Evolutionary conservation across 352 stramenopile species (phyloP).

Genomic region (Globisporangium cystogenes): DNA sequence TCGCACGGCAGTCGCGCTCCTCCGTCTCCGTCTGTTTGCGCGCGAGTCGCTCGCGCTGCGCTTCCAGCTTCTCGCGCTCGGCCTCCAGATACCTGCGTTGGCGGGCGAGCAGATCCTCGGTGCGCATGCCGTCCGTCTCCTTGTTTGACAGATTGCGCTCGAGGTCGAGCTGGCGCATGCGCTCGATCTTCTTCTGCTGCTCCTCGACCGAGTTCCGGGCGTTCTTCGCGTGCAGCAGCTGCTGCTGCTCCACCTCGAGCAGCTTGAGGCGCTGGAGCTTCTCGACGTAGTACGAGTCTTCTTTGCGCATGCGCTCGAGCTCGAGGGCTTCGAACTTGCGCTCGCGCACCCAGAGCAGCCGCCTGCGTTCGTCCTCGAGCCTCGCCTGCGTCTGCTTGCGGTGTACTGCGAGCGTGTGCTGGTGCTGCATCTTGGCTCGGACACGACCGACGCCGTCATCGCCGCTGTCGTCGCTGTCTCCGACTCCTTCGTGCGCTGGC

Average conservation of each 20-base stretch:
- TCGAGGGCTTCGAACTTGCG: conserved; percentile 26
- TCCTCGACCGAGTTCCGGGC: conserved; percentile 27
- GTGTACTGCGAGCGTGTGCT: conserved; percentile 3
- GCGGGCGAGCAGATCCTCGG: conserved; percentile 42
- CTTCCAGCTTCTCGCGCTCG: conserved; percentile 23
- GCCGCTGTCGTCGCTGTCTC: background rate
- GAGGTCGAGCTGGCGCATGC: conserved; percentile 32
- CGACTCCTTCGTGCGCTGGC: background rate
- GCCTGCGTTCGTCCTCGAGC: conserved; percentile 18
- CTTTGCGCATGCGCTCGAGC: conserved; percentile 32
- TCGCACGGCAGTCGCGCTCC: conserved; percentile 25
- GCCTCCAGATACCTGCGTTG: conserved; percentile 32
- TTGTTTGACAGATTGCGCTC: conserved; percentile 26
- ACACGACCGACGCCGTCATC: background rate
- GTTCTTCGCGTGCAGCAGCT: conserved; percentile 14
- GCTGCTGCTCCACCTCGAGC: conserved; percentile 18
- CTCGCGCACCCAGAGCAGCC: conserved; percentile 21
- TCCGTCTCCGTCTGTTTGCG: conserved; percentile 41
- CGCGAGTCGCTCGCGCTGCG: conserved; percentile 29
- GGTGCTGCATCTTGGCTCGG: conserved; percentile 5
- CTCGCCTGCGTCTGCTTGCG: conserved; percentile 15
- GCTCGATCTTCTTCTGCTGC: conserved; percentile 39
- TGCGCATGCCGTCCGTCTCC: conserved; percentile 32
- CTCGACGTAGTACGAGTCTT: conserved; percentile 54
- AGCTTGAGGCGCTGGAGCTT: conserved; percentile 34